Conservation (phyloP, 345 rosid genomes). For the Aethionema arabicum region DNA sequence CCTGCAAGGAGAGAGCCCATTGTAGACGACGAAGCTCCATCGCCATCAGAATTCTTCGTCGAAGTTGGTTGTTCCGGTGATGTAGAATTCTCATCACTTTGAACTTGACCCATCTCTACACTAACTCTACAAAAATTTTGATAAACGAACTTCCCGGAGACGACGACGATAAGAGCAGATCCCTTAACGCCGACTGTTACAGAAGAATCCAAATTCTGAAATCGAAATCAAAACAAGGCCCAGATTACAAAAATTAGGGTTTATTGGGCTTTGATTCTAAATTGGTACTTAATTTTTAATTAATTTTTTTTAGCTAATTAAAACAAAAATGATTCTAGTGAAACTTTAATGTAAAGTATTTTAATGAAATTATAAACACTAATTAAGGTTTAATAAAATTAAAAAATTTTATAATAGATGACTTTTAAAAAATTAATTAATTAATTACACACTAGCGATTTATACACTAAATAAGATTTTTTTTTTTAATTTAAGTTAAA, state of each 20-base stretch:
- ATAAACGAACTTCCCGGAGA: not conserved
- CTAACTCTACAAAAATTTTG: slow-evolving; percentile 3
- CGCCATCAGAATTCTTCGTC: slow-evolving; percentile 14
- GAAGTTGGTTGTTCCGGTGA: slow-evolving; percentile 28
- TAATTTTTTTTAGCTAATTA: not conserved
- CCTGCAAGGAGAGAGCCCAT: slow-evolving; percentile 63
- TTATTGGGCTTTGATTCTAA: slow-evolving; percentile 8
- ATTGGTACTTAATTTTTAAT: not conserved
- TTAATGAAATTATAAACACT: no score
- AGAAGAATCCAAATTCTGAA: not conserved
- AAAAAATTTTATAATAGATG: no score
- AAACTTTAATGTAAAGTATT: no score
- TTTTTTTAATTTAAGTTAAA: no score
- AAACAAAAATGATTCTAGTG: slow-evolving; percentile 1
- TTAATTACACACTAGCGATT: no score
- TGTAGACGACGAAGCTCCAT: slow-evolving; percentile 38
- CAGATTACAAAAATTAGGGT: not conserved
- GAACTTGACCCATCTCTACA: slow-evolving; percentile 57
- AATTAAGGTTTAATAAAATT: no score
- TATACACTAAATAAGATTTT: no score
- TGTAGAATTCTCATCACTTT: slow-evolving; percentile 33
- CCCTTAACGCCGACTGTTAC: not conserved
- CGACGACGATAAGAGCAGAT: slow-evolving; percentile 15
- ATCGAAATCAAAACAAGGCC: slow-evolving; percentile 15
- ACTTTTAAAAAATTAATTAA: no score